These are phyloP conservation scores for Clavispora santaluciae DNA, from an alignment of 805 yeast species.

Conservation along the genomic window DNA sequence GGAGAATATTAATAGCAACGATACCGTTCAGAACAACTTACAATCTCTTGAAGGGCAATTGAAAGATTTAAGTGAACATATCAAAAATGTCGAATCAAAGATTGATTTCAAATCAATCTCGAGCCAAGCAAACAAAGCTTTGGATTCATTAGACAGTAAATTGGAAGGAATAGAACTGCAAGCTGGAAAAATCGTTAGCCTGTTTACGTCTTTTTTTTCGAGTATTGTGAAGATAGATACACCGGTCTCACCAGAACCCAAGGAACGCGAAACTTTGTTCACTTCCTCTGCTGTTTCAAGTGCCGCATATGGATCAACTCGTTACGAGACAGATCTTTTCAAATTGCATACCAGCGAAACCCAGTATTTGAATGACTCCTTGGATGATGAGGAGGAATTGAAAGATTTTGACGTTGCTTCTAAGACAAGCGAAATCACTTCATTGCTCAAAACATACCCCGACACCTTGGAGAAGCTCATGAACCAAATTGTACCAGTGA, in stretches of 20 bases:
- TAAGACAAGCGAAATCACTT: conserved; percentile 48
- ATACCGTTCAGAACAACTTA: conserved; percentile 15
- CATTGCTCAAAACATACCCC: conserved; percentile 43
- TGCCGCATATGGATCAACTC: conserved; percentile 30
- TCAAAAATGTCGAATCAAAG: conserved; percentile 10
- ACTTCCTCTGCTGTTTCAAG: conserved; percentile 13
- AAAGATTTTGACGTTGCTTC: conserved; percentile 39
- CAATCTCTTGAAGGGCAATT: conserved; percentile 25
- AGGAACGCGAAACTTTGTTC: conserved; percentile 20
- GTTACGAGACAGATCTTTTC: conserved; percentile 36
- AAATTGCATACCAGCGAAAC: conserved; percentile 34
- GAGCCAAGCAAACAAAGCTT: conserved; percentile 46
- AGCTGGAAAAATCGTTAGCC: conserved; percentile 57
- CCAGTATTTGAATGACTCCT: conserved; percentile 13
- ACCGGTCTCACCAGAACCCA: conserved; percentile 8
- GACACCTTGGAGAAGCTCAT: conserved; percentile 48
- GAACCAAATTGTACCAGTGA: conserved; percentile 63
- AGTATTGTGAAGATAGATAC: conserved; percentile 27
- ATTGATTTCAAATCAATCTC: conserved; percentile 22
- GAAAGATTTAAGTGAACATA: conserved; percentile 16
- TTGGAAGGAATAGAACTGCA: conserved; percentile 68
- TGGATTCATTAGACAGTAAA: conserved; percentile 66
- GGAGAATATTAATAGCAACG: conserved; percentile 14
- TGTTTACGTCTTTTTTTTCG: conserved; percentile 53
- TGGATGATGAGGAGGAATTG: conserved; percentile 11